These are phyloP conservation scores for Rachicladosporium sp. DNA, from an alignment of 2,329 filamentous ascomycete species.

Conservation along the genomic window DNA sequence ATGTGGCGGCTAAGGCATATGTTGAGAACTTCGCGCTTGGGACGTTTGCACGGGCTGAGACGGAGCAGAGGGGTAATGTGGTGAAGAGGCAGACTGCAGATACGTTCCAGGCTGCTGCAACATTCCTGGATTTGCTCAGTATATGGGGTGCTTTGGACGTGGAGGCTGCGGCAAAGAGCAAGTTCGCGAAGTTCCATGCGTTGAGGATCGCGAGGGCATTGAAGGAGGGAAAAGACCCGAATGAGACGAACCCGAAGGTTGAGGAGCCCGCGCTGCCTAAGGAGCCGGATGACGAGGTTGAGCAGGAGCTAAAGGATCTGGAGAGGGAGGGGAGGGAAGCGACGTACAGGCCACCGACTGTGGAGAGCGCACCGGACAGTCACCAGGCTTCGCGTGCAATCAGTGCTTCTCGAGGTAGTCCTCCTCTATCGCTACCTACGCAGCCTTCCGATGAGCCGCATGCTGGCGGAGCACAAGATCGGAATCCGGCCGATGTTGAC, in stretches of 20 bases:
- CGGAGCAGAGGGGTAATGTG: slow-evolving; percentile 60
- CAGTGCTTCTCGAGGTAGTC: slow-evolving; percentile 13
- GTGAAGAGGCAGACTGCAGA: slow-evolving; percentile 69
- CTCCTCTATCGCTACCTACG: slow-evolving; percentile 35
- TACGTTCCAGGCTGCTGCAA: slow-evolving; percentile 83
- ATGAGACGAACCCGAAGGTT: slow-evolving; percentile 70
- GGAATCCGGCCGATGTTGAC: slow-evolving; percentile 18
- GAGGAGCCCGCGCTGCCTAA: slow-evolving; percentile 26
- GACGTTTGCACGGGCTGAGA: slow-evolving; percentile 73
- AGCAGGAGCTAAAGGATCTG: slow-evolving; percentile 17
- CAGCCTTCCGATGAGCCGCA: slow-evolving; percentile 10
- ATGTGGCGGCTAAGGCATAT: slow-evolving; percentile 76
- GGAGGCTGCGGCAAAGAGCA: slow-evolving; percentile 75
- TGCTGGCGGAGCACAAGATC: too few relatives aligned
- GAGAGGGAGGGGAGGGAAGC: slow-evolving; percentile 8
- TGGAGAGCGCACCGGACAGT: slow-evolving; percentile 50
- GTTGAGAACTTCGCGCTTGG: slow-evolving; percentile 89
- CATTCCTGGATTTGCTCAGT: slow-evolving; percentile 77
- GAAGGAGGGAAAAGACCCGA: slow-evolving; percentile 83
- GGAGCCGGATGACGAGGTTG: slow-evolving; percentile 12
- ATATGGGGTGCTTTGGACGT: slow-evolving; percentile 69
- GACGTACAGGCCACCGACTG: slow-evolving; percentile 36
- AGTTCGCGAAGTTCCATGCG: slow-evolving; percentile 94
- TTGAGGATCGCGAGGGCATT: slow-evolving; percentile 81
- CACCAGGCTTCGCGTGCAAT: slow-evolving; percentile 29